Conservation (phyloP, 345 rosid genomes). For the Turnera subulata region DNA sequence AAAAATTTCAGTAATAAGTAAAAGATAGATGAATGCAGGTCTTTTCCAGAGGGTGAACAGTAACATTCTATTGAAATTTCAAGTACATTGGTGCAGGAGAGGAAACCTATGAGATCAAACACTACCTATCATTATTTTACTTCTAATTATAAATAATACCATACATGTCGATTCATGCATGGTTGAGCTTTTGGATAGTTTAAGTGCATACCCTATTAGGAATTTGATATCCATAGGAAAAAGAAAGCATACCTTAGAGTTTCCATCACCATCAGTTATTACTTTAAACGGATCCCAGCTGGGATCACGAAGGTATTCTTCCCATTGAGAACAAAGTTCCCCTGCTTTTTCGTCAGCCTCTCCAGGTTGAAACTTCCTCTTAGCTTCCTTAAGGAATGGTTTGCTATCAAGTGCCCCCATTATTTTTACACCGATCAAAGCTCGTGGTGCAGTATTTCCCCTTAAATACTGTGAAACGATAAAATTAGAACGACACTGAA, state of each 20-base stretch:
- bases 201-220: too few species aligned
- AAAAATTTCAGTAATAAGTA: too few species aligned
- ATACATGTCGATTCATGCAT: too few species aligned
- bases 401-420: slow-evolving; percentile 52
- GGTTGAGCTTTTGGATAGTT: too few species aligned
- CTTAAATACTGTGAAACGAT: slow-evolving; percentile 33
- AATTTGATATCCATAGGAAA: too few species aligned
- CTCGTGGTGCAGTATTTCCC: not conserved
- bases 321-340: slow-evolving; percentile 50
- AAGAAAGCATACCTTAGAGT: slow-evolving; percentile 34
- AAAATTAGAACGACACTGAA: not conserved
- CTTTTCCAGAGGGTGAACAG: too few species aligned
- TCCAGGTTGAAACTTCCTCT: slow-evolving; percentile 24
- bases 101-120: too few species aligned
- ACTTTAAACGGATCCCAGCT: slow-evolving; percentile 51
- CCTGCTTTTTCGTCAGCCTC: slow-evolving; percentile 33
- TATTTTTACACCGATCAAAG: slow-evolving; percentile 44
- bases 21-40: too few species aligned
- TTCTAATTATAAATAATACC: too few species aligned
- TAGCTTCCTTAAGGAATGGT: slow-evolving; percentile 38
- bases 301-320: slow-evolving; percentile 34
- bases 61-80: too few species aligned
- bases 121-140: too few species aligned
- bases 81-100: too few species aligned
- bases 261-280: slow-evolving; percentile 23